Evolutionary conservation across 2,329 filamentous ascomycete species (phyloP).

Genomic region (Sporothrix euskadiensis): DNA sequence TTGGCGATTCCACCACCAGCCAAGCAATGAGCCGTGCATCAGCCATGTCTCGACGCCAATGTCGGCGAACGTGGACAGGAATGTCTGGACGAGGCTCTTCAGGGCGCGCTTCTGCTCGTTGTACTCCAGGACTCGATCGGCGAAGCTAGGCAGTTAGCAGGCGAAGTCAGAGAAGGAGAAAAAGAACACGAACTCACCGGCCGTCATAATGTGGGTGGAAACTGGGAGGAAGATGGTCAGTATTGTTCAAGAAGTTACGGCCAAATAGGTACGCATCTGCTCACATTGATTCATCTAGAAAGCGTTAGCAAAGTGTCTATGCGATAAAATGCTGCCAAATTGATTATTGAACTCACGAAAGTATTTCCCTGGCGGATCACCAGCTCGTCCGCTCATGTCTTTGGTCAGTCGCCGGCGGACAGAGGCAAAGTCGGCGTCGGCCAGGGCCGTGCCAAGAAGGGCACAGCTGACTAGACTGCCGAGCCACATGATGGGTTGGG

Average conservation of each 20-base stretch:
- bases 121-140: slow-evolving; percentile 47
- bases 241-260: not conserved
- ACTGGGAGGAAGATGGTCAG: slow-evolving; percentile 30
- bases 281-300: slow-evolving; percentile 26
- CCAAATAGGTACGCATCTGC: not conserved
- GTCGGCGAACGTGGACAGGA: slow-evolving; percentile 66
- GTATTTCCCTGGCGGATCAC: slow-evolving; percentile 38
- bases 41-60: slow-evolving; percentile 77
- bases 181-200: slow-evolving; percentile 34
- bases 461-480: slow-evolving; percentile 25
- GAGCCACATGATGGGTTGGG: slow-evolving; percentile 30
- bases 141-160: slow-evolving; percentile 39
- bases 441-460: slow-evolving; percentile 28
- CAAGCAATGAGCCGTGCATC: slow-evolving; percentile 78
- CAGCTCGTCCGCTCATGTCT: slow-evolving; percentile 31
- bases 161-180: slow-evolving; percentile 6
- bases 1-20: slow-evolving; percentile 80
- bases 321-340: not conserved
- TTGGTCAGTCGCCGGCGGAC: slow-evolving; percentile 35
- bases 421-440: slow-evolving; percentile 33
- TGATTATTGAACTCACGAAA: slow-evolving; percentile 40
- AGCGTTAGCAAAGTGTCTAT: not conserved
- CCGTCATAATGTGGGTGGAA: slow-evolving; percentile 45
- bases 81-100: slow-evolving; percentile 68
- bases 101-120: slow-evolving; percentile 62